Evolutionary conservation across 169 alveolate species (phyloP), one percentile per base, ranked within the genome.

Genomic region (Eimeria necatrix): DNA sequence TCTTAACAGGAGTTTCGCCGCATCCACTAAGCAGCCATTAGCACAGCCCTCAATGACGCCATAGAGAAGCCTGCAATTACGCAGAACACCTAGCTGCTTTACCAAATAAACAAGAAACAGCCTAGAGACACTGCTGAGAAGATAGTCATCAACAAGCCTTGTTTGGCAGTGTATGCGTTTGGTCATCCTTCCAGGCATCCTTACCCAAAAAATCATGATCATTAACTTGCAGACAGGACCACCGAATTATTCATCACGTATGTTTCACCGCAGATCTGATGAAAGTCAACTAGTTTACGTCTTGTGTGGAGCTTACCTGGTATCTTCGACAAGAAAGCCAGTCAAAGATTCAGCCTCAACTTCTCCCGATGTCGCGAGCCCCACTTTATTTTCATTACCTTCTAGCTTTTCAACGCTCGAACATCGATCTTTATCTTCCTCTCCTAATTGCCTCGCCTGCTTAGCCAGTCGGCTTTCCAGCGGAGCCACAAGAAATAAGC

Each of bases 1-100:
- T 0, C 81, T 56, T 5, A 85, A 60, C n/a, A 85, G 93, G 18
- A 32, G 64, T 10, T 41, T 80, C 53, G 93, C 93, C 8, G 51
- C 93, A 20, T 2, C 61, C 18, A 80, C 51, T 46, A 85, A 20
- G n/a, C 93, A 80, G 52, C 93, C 93, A n/a, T 16, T 41, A 41
- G 93, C 83, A 32, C 3, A 60, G 61, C 93, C 93, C 49, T 85
- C 93, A 10, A 85, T 16, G 22, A 85, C 81, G 60, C 81, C 93
- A 18, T 59, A 85, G 24, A 85, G 93, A 26, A 6, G 64, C 93
- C 93, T 85, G 56, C 51, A 49, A 18, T 10, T 73, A 52, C 53
- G 70, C 76, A 83, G 53, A 2, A 59, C 18, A 16, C 59, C n/a
- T n/a, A 46, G 68, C 48, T 1, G 22, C 20, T 32, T 2, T 32